A percentile compares a stretch with the other conserved stretches of the same genome.
Evolutionary conservation across 345 rosid genomes (phyloP).

Genomic region (Draba incana): DNA sequence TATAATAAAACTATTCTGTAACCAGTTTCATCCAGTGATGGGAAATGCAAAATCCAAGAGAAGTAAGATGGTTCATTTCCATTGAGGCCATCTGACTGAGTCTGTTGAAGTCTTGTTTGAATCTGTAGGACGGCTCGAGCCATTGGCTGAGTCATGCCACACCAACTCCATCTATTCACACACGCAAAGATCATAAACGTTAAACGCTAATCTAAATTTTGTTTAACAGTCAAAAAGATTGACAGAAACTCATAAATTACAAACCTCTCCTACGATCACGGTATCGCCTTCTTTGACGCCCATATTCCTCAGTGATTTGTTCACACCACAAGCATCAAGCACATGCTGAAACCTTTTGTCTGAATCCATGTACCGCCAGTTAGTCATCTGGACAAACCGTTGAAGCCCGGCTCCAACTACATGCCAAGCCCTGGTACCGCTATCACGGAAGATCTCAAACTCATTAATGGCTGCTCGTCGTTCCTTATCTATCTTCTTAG

Average conservation of each 20-base stretch:
- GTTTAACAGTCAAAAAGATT: neutral
- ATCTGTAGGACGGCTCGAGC: conserved; percentile 54
- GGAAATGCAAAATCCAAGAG: neutral
- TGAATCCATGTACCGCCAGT: conserved; percentile 93
- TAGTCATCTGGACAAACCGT: conserved; percentile 96
- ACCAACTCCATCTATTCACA: conserved; percentile 79
- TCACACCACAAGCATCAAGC: conserved; percentile 89
- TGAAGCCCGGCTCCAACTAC: conserved; percentile 82
- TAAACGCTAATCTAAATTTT: conserved; percentile 5
- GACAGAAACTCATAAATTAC: conserved; percentile 25
- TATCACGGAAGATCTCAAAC: conserved; percentile 72
- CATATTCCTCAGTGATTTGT: conserved; percentile 67
- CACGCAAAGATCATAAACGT: neutral
- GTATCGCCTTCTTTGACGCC: conserved; percentile 97
- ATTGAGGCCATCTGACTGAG: conserved; percentile 72
- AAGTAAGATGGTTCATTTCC: conserved; percentile 48
- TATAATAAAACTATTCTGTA: neutral
- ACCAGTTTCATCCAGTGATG: neutral
- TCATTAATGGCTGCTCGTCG: conserved; percentile 71
- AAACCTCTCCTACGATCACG: conserved; percentile 87
- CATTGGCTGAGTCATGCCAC: conserved; percentile 72
- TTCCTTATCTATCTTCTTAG: conserved; percentile 69
- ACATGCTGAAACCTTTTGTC: conserved; percentile 87
- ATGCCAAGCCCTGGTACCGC: conserved; percentile 66
- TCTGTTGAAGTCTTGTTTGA: conserved; percentile 56